Base-by-base conservation (phyloP, 176 grass and related monocot species). In the Metroxylon sagu region DNA sequence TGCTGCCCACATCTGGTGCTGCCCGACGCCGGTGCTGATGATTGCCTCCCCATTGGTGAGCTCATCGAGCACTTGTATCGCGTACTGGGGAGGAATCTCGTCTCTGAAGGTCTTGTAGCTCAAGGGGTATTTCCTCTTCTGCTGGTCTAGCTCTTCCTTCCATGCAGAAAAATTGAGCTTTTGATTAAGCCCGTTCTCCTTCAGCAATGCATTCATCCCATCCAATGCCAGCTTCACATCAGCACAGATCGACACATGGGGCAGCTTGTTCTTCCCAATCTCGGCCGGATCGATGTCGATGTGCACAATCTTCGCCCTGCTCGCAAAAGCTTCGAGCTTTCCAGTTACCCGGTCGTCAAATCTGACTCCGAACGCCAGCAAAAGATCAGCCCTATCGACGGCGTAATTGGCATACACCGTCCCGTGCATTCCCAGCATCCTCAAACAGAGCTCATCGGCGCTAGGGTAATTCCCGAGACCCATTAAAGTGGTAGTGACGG, bases 211-310 rank as follows among this genome's bases (percentile, higher is more conserved):
- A 64, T 88, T 97, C 73, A 97, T 29, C 19, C 83, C 87, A 65
- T 97, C 61, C 57, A 98, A 30, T 29, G 81, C 81, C 16, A 80
- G 71, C 77, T 85, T 98, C 21, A 98, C 49, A 68, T 92, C 88
- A 16, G 76, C 93, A 53, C 87, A 98, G 50, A 98, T 85, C n/a
- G 93, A 98, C 29, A 85, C 63, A 53, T 98, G 93, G 3, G 93
- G 93, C 72, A 89, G 87, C 77, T 98, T 98, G 54, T 98, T 98
- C 79, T 98, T 98, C 12, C 93, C 93, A 50, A 98, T 98, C 77
- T 98, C 93, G 48, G 93, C 93, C 16, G 93, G 93, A 30, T 98
- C 93, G 4, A 98, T 98, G 68, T 98, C 93, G 54, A 98, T 83
- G 81, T 98, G 93, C 62, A 98, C 87, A 63, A 98, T 98, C 75